Base-by-base conservation (phyloP, 768 basidiomycete species). In the Dacryopinax primogenitus region DNA sequence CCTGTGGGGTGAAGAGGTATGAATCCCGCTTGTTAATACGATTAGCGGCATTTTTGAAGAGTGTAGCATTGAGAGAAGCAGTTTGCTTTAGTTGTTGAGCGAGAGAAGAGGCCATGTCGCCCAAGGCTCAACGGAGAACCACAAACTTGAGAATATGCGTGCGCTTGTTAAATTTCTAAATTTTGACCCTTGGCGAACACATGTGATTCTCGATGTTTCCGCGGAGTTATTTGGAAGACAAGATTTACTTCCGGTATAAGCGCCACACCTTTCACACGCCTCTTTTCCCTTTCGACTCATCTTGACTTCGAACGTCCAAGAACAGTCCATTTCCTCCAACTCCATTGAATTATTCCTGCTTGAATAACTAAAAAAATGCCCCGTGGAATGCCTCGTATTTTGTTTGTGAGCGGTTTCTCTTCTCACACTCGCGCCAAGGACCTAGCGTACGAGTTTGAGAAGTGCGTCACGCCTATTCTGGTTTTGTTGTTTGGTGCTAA, bases 401-500 rank as follows among this genome's bases (percentile, higher is more conserved):
- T 92, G 66, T 92, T 90, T 70, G 90, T 92, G 47, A 88, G 85
- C 71, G 90, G 90, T 21, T 92, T 92, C 71, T 85, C 89, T 69
- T 86, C 87, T 3, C 76, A 83, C n/a, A 91, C 88, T 1, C 84
- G 89, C 26, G 90, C 91, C 9, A 81, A 86, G 63, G 90, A 91
- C 70, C 81, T 93, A 1, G 91, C 91, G 1, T 88, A 77, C 70
- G 90, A 92, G 74, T 92, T 93, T 70, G 91, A 93, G 80, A 82
- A 86, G 90, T 90, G 66, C 51, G 78, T 74, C 1, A 26, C 36
- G 13, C 37, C 6, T 23, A 28, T 65, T 15, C 15, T 30, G 37
- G 11, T 63, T 28, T 47, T 63, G 18, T 30, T n/a, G n/a, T 30
- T 35, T 64, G 67, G 65, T 11, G 23, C 67, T 66, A 34, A 35